Evolutionary conservation across 2,329 filamentous ascomycete species (phyloP).

Genomic region (Pestalotiopsis sp.): DNA sequence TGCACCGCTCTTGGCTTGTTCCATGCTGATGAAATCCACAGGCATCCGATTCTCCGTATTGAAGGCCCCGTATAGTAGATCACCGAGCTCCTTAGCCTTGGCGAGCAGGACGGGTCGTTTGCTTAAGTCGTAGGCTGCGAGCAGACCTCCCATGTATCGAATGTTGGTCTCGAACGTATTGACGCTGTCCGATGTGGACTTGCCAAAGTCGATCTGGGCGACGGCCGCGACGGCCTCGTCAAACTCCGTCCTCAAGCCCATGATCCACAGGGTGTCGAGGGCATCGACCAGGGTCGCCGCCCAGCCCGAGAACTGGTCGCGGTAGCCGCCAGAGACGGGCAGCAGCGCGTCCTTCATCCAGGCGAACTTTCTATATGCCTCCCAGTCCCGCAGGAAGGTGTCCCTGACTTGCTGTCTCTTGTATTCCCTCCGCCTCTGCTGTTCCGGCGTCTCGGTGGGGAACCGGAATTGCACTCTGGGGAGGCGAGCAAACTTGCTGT

Average conservation of each 20-base stretch:
- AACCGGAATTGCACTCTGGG: conserved; percentile 40
- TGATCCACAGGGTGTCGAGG: conserved; percentile 52
- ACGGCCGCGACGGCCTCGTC: conserved; percentile 45
- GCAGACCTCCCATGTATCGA: conserved; percentile 43
- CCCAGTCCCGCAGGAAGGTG: conserved; percentile 40
- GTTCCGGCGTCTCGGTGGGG: conserved; percentile 20
- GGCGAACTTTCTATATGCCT: conserved; percentile 46
- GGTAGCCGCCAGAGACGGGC: conserved; percentile 42
- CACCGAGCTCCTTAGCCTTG: conserved; percentile 47
- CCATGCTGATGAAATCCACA: conserved; percentile 48
- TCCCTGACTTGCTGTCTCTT: conserved; percentile 34
- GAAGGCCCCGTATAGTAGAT: conserved; percentile 46
- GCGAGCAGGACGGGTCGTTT: conserved; percentile 37
- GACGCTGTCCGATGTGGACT: conserved; percentile 32
- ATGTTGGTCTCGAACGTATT: conserved; percentile 49
- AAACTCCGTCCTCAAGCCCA: conserved; percentile 51
- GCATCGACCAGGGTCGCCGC: conserved; percentile 55
- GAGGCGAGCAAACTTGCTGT: conserved; percentile 18
- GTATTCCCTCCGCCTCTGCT: conserved; percentile 24
- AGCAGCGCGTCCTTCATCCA: conserved; percentile 51
- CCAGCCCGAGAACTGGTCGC: conserved; percentile 51
- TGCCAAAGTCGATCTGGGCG: conserved; percentile 48
- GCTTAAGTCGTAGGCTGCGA: conserved; percentile 42
- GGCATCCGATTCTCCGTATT: conserved; percentile 49
- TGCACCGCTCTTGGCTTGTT: conserved; percentile 35